Conservation (phyloP, 2,329 filamentous ascomycete species). For the Colletotrichum sp. region DNA sequence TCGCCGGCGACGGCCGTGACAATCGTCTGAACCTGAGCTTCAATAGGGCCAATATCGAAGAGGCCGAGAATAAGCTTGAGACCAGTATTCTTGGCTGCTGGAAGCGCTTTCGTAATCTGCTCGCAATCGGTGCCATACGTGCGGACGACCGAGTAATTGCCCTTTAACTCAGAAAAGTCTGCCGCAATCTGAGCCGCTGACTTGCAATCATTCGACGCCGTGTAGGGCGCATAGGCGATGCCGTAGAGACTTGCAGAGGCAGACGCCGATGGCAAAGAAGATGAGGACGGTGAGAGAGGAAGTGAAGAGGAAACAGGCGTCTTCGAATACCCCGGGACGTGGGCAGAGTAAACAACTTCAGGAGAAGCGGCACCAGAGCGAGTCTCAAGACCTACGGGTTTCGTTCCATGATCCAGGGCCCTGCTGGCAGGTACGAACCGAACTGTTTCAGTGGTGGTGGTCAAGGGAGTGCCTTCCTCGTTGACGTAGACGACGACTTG, state of each 20-base stretch:
- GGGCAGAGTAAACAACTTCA: not conserved
- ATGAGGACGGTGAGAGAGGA: not conserved
- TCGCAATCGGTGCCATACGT: constrained; percentile 84
- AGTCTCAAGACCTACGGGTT: not conserved
- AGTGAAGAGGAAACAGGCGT: not conserved
- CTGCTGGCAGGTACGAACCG: constrained; percentile 29
- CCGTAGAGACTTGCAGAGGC: constrained; percentile 33
- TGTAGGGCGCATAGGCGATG: constrained; percentile 56
- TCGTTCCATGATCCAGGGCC: not conserved
- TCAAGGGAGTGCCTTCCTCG: constrained; percentile 56
- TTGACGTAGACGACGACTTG: constrained; percentile 67
- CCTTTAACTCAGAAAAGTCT: constrained; percentile 64
- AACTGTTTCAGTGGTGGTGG: constrained; percentile 45
- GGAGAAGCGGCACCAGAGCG: not conserved
- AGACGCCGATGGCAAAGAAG: not conserved
- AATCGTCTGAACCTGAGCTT: constrained; percentile 64
- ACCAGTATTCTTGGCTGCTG: constrained; percentile 66
- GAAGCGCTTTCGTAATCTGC: constrained; percentile 67
- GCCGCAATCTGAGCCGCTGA: constrained; percentile 62
- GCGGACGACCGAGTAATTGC: constrained; percentile 68
- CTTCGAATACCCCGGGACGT: not conserved
- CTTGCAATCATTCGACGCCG: constrained; percentile 68
- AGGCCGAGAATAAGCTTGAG: constrained; percentile 79
- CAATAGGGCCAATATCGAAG: constrained; percentile 65
- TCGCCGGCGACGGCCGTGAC: constrained; percentile 63